Evolutionary conservation across 2,329 filamentous ascomycete genomes (phyloP), one percentile per base, ranked within the genome.

Genomic region (Curvularia hawaiiensis): DNA sequence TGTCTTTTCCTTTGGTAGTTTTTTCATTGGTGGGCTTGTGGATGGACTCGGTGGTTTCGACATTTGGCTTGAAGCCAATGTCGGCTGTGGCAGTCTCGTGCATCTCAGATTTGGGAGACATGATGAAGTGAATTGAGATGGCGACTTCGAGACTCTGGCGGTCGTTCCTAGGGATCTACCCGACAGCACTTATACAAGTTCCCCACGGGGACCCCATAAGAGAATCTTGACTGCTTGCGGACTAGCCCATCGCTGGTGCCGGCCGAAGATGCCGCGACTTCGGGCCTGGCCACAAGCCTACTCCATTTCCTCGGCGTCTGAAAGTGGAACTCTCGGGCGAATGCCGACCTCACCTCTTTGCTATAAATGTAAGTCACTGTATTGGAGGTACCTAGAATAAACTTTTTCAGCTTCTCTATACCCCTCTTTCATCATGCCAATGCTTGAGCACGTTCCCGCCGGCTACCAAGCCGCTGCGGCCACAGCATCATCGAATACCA

Each of bases 361-460:
- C 54, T 57, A 53, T 57, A 57, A 57, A 51, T 57, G 28, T 40
- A 22, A 22, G 26, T 26, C 26, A 35, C n/a, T 24, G 33, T 45
- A 12, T 2, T 31, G n/a, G 46, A 8, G 11, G 33, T 44, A 31
- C 8, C 11, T 31, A 11, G 30, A 31, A 6, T 16, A 35, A 16
- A 43, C 14, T 44, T 39, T 16, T 24, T 40, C 41, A 41, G 33
- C 28, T 26, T 52, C 20, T 40, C 3, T 10, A 33, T 14, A 22
- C 18, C 18, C 44, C 18, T 12, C 35, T 47, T 47, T 40, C 69
- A 71, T 59, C 50, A 82, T 84, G 82, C 80, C 79, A 62, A 82
- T 84, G 63, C 75, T 78, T 61, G 82, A 84, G 67, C 74, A 74
- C 50, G 76, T 79, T 40, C 76, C 77, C 4, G 66, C 71, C 54